Percentiles rank a stretch among this genome's conserved stretches.
These are phyloP conservation scores for Botryotinia narcissicola DNA, from an alignment of 2,329 filamentous ascomycete genomes.

Conservation along the genomic window DNA sequence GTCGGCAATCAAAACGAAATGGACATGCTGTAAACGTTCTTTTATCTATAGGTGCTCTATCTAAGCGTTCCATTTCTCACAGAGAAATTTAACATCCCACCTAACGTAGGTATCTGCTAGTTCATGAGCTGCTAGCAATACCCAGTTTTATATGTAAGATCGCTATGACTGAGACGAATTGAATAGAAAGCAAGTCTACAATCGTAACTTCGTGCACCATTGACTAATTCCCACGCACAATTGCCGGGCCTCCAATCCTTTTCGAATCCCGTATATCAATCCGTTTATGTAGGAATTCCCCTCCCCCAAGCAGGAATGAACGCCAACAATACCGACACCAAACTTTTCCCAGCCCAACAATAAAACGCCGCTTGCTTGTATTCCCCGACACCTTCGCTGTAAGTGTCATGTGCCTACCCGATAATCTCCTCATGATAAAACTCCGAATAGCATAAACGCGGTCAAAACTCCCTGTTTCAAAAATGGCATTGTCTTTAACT, in stretches of 20 bases:
- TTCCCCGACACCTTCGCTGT: constrained; percentile 6
- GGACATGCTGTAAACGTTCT: neutral
- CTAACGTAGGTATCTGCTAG: neutral
- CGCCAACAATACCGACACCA: constrained; percentile 6
- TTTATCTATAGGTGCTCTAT: neutral
- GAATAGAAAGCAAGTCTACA: neutral
- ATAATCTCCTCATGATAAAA: neutral
- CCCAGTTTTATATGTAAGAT: neutral
- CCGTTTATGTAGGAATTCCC: neutral
- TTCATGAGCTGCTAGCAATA: neutral
- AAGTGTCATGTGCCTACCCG: neutral
- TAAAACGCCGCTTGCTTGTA: neutral
- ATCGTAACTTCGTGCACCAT: neutral
- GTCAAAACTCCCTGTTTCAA: constrained; percentile 5
- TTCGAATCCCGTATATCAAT: neutral
- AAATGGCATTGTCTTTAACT: neutral
- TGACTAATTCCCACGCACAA: neutral
- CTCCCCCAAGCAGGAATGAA: neutral
- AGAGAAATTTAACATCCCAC: neutral
- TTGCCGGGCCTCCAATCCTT: neutral
- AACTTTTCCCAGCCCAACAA: neutral
- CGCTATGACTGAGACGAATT: neutral
- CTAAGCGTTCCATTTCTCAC: neutral
- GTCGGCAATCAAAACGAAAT: neutral
- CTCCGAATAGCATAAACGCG: neutral